Conservation (phyloP, 495 filamentous ascomycete species). For the Tuber brumale region DNA sequence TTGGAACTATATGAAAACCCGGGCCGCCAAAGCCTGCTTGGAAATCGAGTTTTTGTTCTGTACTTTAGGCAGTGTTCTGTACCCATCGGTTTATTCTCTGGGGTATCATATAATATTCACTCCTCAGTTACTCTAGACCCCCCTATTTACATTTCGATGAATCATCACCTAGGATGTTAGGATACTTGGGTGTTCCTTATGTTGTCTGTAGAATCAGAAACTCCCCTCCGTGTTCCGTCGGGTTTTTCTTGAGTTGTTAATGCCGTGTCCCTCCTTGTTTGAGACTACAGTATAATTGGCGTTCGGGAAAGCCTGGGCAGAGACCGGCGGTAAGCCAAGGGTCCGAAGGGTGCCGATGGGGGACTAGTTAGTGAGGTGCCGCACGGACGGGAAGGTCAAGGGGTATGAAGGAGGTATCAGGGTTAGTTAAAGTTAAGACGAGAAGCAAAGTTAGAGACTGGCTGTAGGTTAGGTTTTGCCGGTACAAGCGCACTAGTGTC, state of each 20-base stretch:
- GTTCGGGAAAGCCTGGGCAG: not conserved
- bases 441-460: no score
- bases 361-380: not conserved
- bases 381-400: no score
- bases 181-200: not conserved
- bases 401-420: no score
- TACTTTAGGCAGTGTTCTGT: not conserved
- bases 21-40: not conserved
- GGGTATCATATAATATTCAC: not conserved
- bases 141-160: not conserved
- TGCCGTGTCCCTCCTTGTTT: no score
- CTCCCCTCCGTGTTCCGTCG: not conserved
- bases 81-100: not conserved
- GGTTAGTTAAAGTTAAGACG: no score
- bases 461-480: no score
- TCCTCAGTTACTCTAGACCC: not conserved
- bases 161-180: not conserved
- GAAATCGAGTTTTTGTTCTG: not conserved
- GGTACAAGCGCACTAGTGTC: no score
- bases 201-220: not conserved
- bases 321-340: no score
- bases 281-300: not conserved
- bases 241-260: not conserved
- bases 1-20: not conserved
- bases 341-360: not conserved